Evolutionary conservation across 768 basidiomycete species (phyloP).

Genomic region (Leucocoprinus birnbaumii): DNA sequence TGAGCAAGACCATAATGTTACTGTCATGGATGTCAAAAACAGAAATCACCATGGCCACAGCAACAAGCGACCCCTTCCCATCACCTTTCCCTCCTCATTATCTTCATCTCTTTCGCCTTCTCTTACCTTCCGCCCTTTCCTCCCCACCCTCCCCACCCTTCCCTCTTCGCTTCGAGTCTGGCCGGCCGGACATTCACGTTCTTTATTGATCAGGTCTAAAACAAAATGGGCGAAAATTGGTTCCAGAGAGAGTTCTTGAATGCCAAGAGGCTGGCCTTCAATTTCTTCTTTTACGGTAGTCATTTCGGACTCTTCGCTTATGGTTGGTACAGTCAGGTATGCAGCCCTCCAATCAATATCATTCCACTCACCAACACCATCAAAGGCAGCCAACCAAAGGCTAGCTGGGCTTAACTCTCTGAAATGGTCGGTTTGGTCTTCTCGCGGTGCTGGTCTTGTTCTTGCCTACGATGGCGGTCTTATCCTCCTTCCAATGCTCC

Average conservation of each 20-base stretch:
- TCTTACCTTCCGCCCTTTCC: constrained; percentile 12
- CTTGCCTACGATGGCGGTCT: constrained; percentile 85
- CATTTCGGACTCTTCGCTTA: constrained; percentile 76
- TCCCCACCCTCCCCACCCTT: constrained; percentile 18
- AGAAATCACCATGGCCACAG: constrained; percentile 24
- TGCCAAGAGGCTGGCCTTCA: constrained; percentile 66
- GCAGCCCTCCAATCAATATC: constrained; percentile 10
- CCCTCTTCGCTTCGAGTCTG: constrained; percentile 31
- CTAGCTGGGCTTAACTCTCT: constrained; percentile 79
- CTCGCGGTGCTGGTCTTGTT: constrained; percentile 88
- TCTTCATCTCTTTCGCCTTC: no score
- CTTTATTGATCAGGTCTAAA: not conserved
- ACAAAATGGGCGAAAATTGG: constrained; percentile 66
- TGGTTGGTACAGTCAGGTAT: constrained; percentile 87
- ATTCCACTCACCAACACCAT: constrained; percentile 5
- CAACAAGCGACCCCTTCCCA: constrained; percentile 11
- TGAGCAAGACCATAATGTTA: not conserved
- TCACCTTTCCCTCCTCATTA: constrained; percentile 20
- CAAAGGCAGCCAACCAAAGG: constrained; percentile 54
- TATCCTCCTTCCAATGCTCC: constrained; percentile 86
- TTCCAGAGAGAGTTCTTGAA: constrained; percentile 67
- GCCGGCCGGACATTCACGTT: constrained; percentile 45
- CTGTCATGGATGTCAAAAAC: constrained; percentile 3
- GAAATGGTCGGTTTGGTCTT: constrained; percentile 83
- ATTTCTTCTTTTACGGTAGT: constrained; percentile 75